Conservation (phyloP, 208 protist genomes). For the Trypanosoma boissoni region DNA sequence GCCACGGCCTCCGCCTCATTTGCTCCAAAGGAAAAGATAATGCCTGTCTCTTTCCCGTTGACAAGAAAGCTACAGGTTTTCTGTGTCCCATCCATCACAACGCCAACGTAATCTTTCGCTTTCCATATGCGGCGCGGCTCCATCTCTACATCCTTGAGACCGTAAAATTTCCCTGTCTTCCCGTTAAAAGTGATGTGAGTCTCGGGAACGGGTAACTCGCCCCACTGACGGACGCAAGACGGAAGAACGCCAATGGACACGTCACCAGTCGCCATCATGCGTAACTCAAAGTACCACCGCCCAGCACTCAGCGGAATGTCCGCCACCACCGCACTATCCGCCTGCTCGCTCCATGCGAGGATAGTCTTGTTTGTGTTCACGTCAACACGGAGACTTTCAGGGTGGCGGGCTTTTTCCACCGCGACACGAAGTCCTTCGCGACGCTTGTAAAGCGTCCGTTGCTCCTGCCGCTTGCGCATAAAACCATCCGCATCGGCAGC, state of each 20-base stretch:
- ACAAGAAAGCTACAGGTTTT: constrained; percentile 65
- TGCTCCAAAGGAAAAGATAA: constrained; percentile 48
- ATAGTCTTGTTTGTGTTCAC: constrained; percentile 69
- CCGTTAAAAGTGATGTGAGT: constrained; percentile 74
- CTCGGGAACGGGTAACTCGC: constrained; percentile 7
- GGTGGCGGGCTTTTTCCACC: constrained; percentile 54
- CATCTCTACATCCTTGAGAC: constrained; percentile 13
- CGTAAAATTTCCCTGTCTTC: constrained; percentile 44
- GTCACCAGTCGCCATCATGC: constrained; percentile 56
- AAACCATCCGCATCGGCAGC: constrained; percentile 39
- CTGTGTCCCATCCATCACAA: constrained; percentile 65
- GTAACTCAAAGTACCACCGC: constrained; percentile 89
- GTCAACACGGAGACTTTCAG: constrained; percentile 65
- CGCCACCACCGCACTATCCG: constrained; percentile 49
- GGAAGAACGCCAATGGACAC: constrained; percentile 78
- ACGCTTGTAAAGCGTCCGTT: constrained; percentile 58
- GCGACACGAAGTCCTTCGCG: constrained; percentile 58
- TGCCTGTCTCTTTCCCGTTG: constrained; percentile 50
- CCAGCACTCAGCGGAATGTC: constrained; percentile 57
- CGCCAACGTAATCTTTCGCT: constrained; percentile 73
- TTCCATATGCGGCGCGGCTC: constrained; percentile 43
- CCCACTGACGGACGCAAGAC: constrained; percentile 14
- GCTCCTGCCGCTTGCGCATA: constrained; percentile 52
- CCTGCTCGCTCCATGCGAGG: constrained; percentile 46
- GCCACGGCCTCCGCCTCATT: constrained; percentile 31